A percentile compares a stretch with the other conserved stretches of the same genome.
Conservation (phyloP, 2,329 filamentous ascomycete genomes). For the Pseudocercospora cruenta region DNA sequence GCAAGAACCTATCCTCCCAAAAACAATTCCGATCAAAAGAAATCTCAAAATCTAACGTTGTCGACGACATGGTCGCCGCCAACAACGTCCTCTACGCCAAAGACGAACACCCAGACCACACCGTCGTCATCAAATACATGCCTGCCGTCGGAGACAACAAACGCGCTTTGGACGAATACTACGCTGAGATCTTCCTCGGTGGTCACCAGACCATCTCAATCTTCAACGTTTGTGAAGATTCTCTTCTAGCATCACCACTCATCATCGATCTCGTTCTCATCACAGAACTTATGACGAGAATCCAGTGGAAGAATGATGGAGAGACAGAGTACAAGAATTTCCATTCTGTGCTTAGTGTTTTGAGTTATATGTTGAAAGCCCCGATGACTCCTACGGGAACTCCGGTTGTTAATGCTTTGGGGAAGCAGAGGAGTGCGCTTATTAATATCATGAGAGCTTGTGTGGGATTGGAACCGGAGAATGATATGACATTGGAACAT, state of each 20-base stretch:
- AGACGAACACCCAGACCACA: slow-evolving; percentile 95
- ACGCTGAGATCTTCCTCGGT: slow-evolving; percentile 98
- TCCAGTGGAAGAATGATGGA: slow-evolving; percentile 74
- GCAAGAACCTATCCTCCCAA: slow-evolving; percentile 96
- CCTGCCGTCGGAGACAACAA: slow-evolving; percentile 98
- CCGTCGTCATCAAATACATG: slow-evolving; percentile 99
- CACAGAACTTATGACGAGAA: slow-evolving; percentile 97
- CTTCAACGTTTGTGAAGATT: slow-evolving; percentile 99
- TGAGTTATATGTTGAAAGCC: slow-evolving; percentile 98
- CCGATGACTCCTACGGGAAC: slow-evolving; percentile 92
- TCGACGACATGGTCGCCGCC: slow-evolving; percentile 98
- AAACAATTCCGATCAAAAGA: slow-evolving; percentile 99
- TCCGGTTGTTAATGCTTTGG: slow-evolving; percentile 91
- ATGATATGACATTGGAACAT: slow-evolving; percentile 98
- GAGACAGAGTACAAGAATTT: slow-evolving; percentile 82
- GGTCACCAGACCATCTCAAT: slow-evolving; percentile 97
- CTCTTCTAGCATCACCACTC: slow-evolving; percentile 88
- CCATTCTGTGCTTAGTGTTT: slow-evolving; percentile 93
- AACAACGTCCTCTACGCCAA: slow-evolving; percentile 88
- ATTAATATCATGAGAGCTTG: slow-evolving; percentile 99
- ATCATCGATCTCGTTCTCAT: slow-evolving; percentile 96
- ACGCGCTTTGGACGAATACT: slow-evolving; percentile 98
- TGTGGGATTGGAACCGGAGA: slow-evolving; percentile 94
- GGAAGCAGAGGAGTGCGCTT: slow-evolving; percentile 91
- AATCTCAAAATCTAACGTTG: slow-evolving; percentile 98